Base-by-base conservation (phyloP, 805 yeast genomes). In the Teunomyces cretensis region DNA sequence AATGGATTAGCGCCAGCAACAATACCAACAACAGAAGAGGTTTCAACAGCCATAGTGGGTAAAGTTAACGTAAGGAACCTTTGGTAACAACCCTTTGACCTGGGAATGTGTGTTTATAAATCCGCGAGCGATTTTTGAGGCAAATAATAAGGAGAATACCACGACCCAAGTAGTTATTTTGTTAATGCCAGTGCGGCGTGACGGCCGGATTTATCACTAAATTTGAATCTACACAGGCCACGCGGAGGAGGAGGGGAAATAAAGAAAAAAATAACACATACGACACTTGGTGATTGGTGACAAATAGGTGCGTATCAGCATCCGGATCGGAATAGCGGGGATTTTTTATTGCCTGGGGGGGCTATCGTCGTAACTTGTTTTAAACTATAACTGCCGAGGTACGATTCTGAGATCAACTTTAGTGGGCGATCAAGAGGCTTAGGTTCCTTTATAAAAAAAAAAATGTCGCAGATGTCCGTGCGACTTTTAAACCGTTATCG, bases 1-100 rank as follows among this genome's bases (percentile, higher is more conserved):
- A 86, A 69, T 2, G 95, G 95, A 55, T 87, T 80, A 7, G 76
- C 67, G 2, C 94, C 94, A 2, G 88, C 81, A 11, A 84, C 74
- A 30, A 87, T 78, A 12, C 94, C 92, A 4, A 85, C 85, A 5
- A 79, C 78, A 4, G 75, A 33, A 15, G 38, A 35, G 16, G 38
- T 22, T 7, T 12, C 27, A 11, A 35, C 26, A 8, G 38, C 38
- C 38, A 35, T 35, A 16, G 2, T 33, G 33, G 28, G 28, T 26
- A 7, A 5, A 19, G 22, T 4, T 19, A 19, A 19, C 22, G 22
- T 19, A 4, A 19, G 6, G 6, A 6, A 19, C 22, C 22, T 19
- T 19, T 19, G 3, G 22, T 19, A 19, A 19, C 3, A 19, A 6
- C 6, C 22, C 22, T 19, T 19, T 4, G 22, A 19, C 6, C 6